Conservation (phyloP, 1,284 basidiomycete species). For the Apiotrichum akiyoshidainum region DNA sequence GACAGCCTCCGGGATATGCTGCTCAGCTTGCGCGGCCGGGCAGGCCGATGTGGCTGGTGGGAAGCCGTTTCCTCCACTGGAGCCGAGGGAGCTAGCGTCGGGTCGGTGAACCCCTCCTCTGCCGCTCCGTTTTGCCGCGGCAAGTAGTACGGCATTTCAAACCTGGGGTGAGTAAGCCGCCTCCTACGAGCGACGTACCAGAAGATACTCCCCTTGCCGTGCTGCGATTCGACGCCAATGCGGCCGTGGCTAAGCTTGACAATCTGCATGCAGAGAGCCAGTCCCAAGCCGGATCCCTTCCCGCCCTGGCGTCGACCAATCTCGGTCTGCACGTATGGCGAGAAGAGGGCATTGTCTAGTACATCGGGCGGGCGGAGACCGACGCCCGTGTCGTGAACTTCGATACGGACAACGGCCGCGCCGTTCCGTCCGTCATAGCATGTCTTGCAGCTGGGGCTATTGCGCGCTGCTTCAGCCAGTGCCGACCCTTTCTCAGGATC, state of each 20-base stretch:
- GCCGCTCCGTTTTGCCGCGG: no score
- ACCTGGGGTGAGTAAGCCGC: no score
- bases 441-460: no score
- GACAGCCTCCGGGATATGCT: no score
- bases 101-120: no score
- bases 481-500: neutral
- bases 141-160: no score
- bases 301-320: conserved; percentile 73
- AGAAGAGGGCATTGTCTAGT: conserved; percentile 54
- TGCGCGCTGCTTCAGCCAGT: no score
- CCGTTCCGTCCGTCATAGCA: no score
- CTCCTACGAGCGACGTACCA: conserved; percentile 28
- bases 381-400: conserved; percentile 73
- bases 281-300: conserved; percentile 78
- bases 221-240: conserved; percentile 57
- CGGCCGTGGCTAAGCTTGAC: conserved; percentile 77
- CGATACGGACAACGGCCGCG: conserved; percentile 63
- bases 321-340: conserved; percentile 51
- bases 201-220: conserved; percentile 45
- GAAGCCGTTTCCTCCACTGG: no score
- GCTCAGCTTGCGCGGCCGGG: no score
- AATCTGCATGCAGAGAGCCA: conserved; percentile 84
- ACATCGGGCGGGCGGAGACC: conserved; percentile 71
- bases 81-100: no score
- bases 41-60: no score